phyloP scores from a whole-genome alignment of 495 filamentous ascomycete species.

The Aspergillus olivimuriae region DNA sequence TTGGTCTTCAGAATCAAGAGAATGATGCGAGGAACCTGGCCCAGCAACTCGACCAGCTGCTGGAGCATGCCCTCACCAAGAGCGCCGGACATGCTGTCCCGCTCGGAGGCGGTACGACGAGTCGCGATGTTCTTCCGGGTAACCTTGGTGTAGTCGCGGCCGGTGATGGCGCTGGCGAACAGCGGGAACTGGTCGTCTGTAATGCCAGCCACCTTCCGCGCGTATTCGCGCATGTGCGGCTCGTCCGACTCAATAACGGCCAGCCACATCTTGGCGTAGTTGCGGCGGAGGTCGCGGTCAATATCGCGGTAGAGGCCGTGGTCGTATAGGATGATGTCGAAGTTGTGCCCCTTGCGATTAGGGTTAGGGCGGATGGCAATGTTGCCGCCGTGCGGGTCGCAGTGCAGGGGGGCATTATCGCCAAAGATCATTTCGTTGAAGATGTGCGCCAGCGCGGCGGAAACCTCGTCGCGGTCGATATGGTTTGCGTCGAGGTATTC shows the following conservation, averaged over 20 bases:
- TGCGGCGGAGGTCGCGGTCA: slow-evolving; percentile 64
- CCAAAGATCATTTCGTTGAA: slow-evolving; percentile 99
- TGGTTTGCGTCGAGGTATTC: slow-evolving; percentile 74
- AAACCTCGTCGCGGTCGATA: slow-evolving; percentile 95
- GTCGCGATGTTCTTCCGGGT: slow-evolving; percentile 53
- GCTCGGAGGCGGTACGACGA: slow-evolving; percentile 62
- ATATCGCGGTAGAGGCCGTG: slow-evolving; percentile 97
- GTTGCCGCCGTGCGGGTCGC: slow-evolving; percentile 96
- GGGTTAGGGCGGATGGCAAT: slow-evolving; percentile 80
- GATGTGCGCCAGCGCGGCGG: slow-evolving; percentile 80
- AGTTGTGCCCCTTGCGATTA: slow-evolving; percentile 60
- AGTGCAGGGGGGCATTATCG: slow-evolving; percentile 81
- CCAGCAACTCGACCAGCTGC: slow-evolving; percentile 80
- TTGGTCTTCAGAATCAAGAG: slow-evolving; percentile 97
- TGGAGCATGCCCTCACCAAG: slow-evolving; percentile 83
- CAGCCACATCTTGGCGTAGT: slow-evolving; percentile 96
- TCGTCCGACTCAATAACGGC: slow-evolving; percentile 88
- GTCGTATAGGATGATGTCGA: slow-evolving; percentile 97
- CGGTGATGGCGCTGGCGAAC: slow-evolving; percentile 95
- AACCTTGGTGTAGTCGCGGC: slow-evolving; percentile 78
- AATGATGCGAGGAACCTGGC: slow-evolving; percentile 84
- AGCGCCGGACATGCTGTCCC: slow-evolving; percentile 71
- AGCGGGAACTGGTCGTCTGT: slow-evolving; percentile 89
- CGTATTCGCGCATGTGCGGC: slow-evolving; percentile 77
- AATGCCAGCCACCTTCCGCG: slow-evolving; percentile 80